Conservation (phyloP, 139 green algal genomes). For the Yamagishiella unicocca region DNA sequence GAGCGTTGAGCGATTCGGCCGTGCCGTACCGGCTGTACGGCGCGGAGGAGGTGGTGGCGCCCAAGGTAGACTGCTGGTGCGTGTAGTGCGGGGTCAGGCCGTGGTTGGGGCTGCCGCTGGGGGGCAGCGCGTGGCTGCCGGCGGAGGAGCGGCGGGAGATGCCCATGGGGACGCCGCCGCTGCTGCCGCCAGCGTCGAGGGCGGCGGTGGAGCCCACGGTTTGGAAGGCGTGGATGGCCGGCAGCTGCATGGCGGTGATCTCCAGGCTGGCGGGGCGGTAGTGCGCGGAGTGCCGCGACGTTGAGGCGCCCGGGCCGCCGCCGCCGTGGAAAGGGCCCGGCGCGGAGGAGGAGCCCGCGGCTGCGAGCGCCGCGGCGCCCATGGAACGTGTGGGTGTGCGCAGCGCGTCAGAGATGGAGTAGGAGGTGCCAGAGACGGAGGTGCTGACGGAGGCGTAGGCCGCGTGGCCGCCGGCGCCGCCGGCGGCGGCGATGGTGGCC, state of each 20-base stretch:
- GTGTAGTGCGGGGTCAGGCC: background rate
- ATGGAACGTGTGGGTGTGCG: background rate
- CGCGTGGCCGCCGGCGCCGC: background rate
- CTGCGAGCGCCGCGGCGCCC: background rate
- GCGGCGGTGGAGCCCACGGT: background rate
- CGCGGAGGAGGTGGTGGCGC: background rate
- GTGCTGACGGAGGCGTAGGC: background rate
- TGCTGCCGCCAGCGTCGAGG: background rate
- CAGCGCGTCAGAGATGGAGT: background rate
- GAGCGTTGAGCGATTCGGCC: background rate
- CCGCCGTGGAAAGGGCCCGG: background rate
- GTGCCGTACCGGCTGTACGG: background rate
- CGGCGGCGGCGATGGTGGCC: background rate
- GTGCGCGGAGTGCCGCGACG: background rate
- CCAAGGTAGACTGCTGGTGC: too few relatives aligned
- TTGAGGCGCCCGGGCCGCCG: background rate
- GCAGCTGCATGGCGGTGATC: background rate
- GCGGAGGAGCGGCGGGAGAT: background rate
- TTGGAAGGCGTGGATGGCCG: background rate
- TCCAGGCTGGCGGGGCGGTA: background rate
- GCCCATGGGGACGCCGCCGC: background rate
- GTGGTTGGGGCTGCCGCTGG: background rate
- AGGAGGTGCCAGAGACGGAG: background rate
- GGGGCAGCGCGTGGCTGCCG: background rate
- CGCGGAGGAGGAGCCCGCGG: background rate